These are phyloP conservation scores for Pythium oligandrum DNA, from an alignment of 352 stramenopile genomes.

Conservation along the genomic window DNA sequence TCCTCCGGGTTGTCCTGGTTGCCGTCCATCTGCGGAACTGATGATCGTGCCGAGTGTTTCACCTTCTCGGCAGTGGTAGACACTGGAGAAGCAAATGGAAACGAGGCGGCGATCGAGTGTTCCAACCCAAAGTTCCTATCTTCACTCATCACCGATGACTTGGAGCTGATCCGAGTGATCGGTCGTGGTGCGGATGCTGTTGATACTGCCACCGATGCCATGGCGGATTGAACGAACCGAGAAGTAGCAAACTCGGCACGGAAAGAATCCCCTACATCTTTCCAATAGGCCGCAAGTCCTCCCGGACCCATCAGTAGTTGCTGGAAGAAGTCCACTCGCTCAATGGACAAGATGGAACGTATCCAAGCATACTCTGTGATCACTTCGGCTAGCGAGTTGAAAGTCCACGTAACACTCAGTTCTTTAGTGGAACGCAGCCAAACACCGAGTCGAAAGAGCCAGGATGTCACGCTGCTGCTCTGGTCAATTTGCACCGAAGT, in stretches of 20 bases:
- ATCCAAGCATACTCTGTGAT: conserved; percentile 44
- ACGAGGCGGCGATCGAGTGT: conserved; percentile 10
- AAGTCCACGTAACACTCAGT: conserved; percentile 36
- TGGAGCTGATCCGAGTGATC: neutral
- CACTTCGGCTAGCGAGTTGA: conserved; percentile 23
- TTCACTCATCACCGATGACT: too few relatives aligned
- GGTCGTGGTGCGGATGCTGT: neutral
- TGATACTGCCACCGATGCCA: conserved; percentile 3
- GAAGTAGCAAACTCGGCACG: conserved; percentile 45
- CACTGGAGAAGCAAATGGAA: conserved; percentile 18
- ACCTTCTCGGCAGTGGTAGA: conserved; percentile 10
- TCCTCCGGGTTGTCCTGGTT: conserved; percentile 19
- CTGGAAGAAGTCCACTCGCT: conserved; percentile 21
- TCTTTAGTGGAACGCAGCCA: conserved; percentile 34
- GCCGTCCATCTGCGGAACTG: neutral
- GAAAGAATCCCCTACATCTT: conserved; percentile 36
- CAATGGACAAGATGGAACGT: conserved; percentile 22
- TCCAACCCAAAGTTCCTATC: neutral
- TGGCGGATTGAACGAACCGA: conserved; percentile 3
- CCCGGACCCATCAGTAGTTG: conserved; percentile 30
- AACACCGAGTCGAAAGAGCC: conserved; percentile 20
- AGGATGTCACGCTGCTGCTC: too few relatives aligned
- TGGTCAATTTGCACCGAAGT: too few relatives aligned
- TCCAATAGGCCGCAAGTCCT: conserved; percentile 44
- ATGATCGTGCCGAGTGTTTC: too few relatives aligned